These are phyloP conservation scores for Nicotiana sylvestris DNA, from an alignment of 257 asterid species.

Conservation along the genomic window DNA sequence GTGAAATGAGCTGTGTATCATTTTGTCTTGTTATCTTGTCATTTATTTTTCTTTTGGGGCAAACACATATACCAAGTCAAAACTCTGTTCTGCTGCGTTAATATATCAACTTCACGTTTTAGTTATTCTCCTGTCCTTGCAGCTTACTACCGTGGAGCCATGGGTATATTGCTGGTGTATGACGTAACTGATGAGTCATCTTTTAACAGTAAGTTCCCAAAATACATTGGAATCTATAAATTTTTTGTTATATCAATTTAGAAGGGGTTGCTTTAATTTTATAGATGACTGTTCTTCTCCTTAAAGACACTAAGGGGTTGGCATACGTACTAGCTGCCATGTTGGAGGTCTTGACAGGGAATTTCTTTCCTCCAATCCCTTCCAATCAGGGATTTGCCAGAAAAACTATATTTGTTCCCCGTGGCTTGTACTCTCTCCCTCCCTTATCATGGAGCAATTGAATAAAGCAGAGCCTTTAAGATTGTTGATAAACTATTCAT, in stretches of 20 bases:
- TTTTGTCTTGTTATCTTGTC: neutral
- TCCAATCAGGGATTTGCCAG: neutral
- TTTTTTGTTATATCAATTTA: neutral
- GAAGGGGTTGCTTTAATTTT: neutral
- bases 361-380: neutral
- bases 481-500: neutral
- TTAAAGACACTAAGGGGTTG: neutral
- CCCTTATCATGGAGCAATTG: neutral
- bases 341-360: neutral
- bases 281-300: neutral
- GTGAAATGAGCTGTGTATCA: neutral
- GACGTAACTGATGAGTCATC: conserved; percentile 70
- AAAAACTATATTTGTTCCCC: neutral
- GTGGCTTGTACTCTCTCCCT: neutral
- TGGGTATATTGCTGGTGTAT: conserved; percentile 72
- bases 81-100: neutral
- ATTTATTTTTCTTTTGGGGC: neutral
- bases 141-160: conserved; percentile 75
- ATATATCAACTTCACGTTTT: neutral
- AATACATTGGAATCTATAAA: neutral
- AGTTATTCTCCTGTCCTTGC: conserved; percentile 19
- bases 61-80: conserved; percentile 1
- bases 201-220: conserved; percentile 48
- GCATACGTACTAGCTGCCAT: neutral
- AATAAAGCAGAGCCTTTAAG: neutral